A percentile compares a stretch with the other conserved stretches of the same genome.
phyloP scores from a whole-genome alignment of 2,329 filamentous ascomycete species.

The Xylariaceae sp. region DNA sequence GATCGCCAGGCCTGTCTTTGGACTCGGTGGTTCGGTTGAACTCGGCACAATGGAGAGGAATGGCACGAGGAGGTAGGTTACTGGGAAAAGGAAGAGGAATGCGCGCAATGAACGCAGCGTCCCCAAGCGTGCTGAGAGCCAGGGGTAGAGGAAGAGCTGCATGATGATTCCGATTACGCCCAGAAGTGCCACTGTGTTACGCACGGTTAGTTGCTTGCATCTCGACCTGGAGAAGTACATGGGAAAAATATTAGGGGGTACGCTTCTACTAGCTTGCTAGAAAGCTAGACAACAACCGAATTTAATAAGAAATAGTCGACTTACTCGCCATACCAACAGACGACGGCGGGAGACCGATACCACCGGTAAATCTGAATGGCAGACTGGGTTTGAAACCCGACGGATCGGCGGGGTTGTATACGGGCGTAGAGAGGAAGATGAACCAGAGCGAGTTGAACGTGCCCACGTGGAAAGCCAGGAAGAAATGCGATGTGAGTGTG shows the following conservation, averaged over 20 bases:
- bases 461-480: slow-evolving; percentile 67
- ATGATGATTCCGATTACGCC: slow-evolving; percentile 70
- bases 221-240: background rate
- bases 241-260: background rate
- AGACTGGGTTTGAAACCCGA: slow-evolving; percentile 35
- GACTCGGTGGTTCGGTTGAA: slow-evolving; percentile 42
- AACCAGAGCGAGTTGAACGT: slow-evolving; percentile 74
- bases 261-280: background rate
- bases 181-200: slow-evolving; percentile 54
- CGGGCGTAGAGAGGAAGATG: slow-evolving; percentile 69
- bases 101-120: slow-evolving; percentile 62
- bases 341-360: slow-evolving; percentile 65
- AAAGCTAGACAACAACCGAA: background rate
- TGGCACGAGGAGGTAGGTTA: slow-evolving; percentile 64
- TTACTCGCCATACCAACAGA: slow-evolving; percentile 64
- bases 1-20: slow-evolving; percentile 50
- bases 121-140: slow-evolving; percentile 60
- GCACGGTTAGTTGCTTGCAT: background rate
- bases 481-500: slow-evolving; percentile 59
- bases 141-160: slow-evolving; percentile 67
- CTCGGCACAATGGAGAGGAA: slow-evolving; percentile 63
- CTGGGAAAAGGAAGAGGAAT: slow-evolving; percentile 65
- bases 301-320: background rate
- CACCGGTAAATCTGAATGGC: slow-evolving; percentile 64
- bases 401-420: slow-evolving; percentile 41